A percentile compares a stretch with the other conserved stretches of the same genome.
Conservation (phyloP, 1,284 basidiomycete genomes). For the Volvariella volvacea region DNA sequence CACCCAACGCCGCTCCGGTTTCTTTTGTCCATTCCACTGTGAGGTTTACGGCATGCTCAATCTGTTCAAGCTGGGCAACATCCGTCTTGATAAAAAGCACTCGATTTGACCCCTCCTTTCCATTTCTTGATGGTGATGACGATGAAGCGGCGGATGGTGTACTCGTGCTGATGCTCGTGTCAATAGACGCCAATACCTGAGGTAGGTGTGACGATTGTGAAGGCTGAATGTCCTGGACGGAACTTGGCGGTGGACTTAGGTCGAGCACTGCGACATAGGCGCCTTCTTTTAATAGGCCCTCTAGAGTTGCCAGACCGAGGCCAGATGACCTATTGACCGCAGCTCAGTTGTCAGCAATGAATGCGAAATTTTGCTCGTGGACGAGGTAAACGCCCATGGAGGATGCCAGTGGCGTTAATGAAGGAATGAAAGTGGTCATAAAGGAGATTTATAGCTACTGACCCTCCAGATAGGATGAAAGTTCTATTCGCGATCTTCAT, state of each 20-base stretch:
- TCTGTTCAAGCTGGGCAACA: slow-evolving; percentile 31
- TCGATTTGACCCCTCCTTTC: background rate
- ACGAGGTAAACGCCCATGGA: too few species aligned
- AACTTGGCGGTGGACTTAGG: slow-evolving; percentile 28
- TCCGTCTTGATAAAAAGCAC: slow-evolving; percentile 37
- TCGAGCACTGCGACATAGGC: slow-evolving; percentile 45
- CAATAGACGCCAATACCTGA: too few species aligned
- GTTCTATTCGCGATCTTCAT: background rate
- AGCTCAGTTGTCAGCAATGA: too few species aligned
- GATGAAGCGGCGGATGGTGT: background rate
- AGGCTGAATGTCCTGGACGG: slow-evolving; percentile 24
- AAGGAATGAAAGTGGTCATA: too few species aligned
- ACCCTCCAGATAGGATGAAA: background rate
- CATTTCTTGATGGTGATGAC: background rate
- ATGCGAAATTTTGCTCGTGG: too few species aligned
- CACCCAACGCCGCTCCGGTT: slow-evolving; percentile 39
- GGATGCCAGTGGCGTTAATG: too few species aligned
- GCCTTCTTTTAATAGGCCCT: slow-evolving; percentile 32
- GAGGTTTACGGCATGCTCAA: slow-evolving; percentile 32
- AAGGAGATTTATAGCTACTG: background rate
- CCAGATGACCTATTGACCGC: slow-evolving; percentile 49
- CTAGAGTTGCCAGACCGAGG: slow-evolving; percentile 44
- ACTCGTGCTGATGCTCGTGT: too few species aligned
- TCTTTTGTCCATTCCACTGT: slow-evolving; percentile 36
- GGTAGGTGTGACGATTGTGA: too few species aligned